These are phyloP conservation scores for Gossypium mustelinum DNA, from an alignment of 345 rosid genomes.

Conservation along the genomic window DNA sequence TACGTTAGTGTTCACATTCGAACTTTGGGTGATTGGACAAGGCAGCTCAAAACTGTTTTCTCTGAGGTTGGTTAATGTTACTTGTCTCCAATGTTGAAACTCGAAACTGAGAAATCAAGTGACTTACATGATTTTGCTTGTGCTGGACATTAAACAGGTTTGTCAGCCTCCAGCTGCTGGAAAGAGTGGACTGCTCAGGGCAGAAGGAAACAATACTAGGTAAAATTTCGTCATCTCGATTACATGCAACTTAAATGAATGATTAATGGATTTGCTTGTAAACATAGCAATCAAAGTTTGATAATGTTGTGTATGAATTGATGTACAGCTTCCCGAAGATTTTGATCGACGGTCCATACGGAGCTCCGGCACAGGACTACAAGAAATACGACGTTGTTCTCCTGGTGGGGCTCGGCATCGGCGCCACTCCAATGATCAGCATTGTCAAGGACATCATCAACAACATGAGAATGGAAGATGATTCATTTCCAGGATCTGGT, in stretches of 20 bases:
- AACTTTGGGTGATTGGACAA: slow-evolving; percentile 84
- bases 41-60: slow-evolving; percentile 69
- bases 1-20: slow-evolving; percentile 83
- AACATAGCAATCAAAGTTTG: too few species aligned
- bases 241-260: not conserved
- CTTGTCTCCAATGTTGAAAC: too few species aligned
- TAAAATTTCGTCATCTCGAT: slow-evolving; percentile 21
- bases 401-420: slow-evolving; percentile 88
- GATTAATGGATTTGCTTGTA: not conserved
- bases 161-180: slow-evolving; percentile 23
- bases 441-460: slow-evolving; percentile 85
- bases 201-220: slow-evolving; percentile 32
- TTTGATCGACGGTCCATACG: slow-evolving; percentile 83
- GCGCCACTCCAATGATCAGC: slow-evolving; percentile 93
- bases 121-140: not conserved
- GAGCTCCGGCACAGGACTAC: slow-evolving; percentile 96
- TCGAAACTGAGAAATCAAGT: not conserved
- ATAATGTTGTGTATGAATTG: not conserved
- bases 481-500: not conserved
- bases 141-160: not conserved
- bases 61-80: slow-evolving; percentile 36
- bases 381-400: slow-evolving; percentile 82
- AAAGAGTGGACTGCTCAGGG: slow-evolving; percentile 20
- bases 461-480: slow-evolving; percentile 48
- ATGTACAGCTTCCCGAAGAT: slow-evolving; percentile 62